Evolutionary conservation across 1,139 yeast genomes (phyloP), one percentile per base, ranked within the genome.

Genomic region (Torulaspora pretoriensis): DNA sequence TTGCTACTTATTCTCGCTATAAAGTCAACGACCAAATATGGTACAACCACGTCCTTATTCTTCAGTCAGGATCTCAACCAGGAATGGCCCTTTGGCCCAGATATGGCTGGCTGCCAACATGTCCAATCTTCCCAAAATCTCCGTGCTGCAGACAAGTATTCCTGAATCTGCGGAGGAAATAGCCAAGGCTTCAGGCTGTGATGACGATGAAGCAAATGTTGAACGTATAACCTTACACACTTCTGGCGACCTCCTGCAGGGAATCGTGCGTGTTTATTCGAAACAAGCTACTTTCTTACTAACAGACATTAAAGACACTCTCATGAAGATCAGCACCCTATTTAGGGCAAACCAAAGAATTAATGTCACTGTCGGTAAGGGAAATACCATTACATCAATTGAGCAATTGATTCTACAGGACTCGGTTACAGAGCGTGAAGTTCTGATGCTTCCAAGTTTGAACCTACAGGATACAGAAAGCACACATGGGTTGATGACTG

Each of bases 61-160:
- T 33, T 41, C 39, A 40, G 46, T 60, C 19, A 55, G 54, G 37
- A 45, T 60, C 13, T 46, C 63, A 7, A 54, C 85, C 7, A 80
- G 77, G 51, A 83, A 83, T 60, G 94, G 95, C 2, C 95, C 96
- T 1, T 70, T 89, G 56, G 95, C 95, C 4, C 85, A 83, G 54
- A 92, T 88, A 12, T 90, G 97, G 97, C 74, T 90, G 44, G 97
- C 97, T 2, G 92, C 96, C 27, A 89, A 87, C 62, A 75, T 87
- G 66, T 80, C 82, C 59, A 85, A 84, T 56, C 74, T 90, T 38
- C 76, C 95, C 37, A 85, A 86, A 61, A 80, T 78, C 47, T 92
- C 89, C 60, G 74, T 85, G 40, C 69, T 88, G 42, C 81, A 77
- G 57, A 81, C 96, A 17, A 78, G 84, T 59, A 82, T 90, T 50